Conservation (phyloP, 306 rosid genomes). For the Dalbergia oliveri region DNA sequence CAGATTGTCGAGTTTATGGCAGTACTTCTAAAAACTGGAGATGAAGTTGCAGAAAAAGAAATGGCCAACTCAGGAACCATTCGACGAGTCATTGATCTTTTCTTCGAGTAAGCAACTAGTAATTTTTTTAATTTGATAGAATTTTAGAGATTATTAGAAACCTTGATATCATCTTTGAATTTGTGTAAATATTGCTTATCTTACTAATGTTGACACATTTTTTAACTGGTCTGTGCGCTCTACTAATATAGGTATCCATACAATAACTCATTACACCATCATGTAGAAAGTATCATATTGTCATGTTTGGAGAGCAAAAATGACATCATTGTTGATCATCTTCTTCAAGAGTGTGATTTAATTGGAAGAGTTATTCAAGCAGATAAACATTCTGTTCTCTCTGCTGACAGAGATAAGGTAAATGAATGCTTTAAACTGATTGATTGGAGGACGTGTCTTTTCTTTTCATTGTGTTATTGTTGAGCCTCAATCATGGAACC, state of each 20-base stretch:
- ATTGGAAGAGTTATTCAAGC: slow-evolving; percentile 77
- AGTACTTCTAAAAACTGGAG: slow-evolving; percentile 81
- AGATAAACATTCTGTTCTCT: slow-evolving; percentile 73
- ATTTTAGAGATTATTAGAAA: slow-evolving; percentile 10
- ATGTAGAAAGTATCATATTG: slow-evolving; percentile 82
- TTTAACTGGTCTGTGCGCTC: slow-evolving; percentile 24
- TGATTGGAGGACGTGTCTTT: slow-evolving; percentile 42
- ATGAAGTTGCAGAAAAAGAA: slow-evolving; percentile 85
- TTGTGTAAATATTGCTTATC: slow-evolving; percentile 18
- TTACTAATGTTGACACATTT: slow-evolving; percentile 28
- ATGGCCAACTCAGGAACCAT: slow-evolving; percentile 91
- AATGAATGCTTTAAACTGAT: slow-evolving; percentile 42
- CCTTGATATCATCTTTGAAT: slow-evolving; percentile 13
- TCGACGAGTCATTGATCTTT: slow-evolving; percentile 85
- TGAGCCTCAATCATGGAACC: not conserved
- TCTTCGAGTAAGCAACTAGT: slow-evolving; percentile 82
- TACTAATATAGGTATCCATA: slow-evolving; percentile 84
- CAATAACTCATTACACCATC: slow-evolving; percentile 91
- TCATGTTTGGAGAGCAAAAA: slow-evolving; percentile 92
- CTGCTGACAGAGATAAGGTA: slow-evolving; percentile 73
- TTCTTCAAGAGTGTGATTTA: slow-evolving; percentile 86
- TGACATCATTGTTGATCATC: slow-evolving; percentile 73
- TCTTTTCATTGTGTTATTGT: not conserved
- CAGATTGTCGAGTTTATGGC: slow-evolving; percentile 97
- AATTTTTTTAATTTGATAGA: not conserved